Conservation (phyloP, 2,329 filamentous ascomycete genomes). For the Aspergillus brasiliensis region DNA sequence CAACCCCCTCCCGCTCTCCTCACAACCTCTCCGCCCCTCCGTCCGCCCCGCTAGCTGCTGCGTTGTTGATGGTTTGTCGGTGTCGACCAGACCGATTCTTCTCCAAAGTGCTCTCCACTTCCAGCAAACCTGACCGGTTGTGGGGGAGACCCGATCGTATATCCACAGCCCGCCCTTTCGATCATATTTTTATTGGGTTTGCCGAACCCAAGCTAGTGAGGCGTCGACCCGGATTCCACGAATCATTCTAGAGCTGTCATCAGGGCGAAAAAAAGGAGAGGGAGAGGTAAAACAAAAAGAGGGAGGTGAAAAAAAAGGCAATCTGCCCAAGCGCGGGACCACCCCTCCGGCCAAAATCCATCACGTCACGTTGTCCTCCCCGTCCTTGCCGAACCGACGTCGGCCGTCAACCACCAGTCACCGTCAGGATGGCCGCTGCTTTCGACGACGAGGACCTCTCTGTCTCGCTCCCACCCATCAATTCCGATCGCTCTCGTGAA, state of each 20-base stretch:
- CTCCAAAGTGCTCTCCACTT: constrained; percentile 13
- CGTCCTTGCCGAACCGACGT: constrained; percentile 13
- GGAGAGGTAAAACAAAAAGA: background rate
- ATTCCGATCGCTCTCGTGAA: constrained; percentile 33
- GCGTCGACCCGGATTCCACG: constrained; percentile 14
- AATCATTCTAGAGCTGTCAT: background rate
- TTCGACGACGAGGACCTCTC: constrained; percentile 83
- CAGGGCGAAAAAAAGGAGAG: constrained; percentile 1
- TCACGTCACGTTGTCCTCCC: constrained; percentile 41
- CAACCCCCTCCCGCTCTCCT: background rate
- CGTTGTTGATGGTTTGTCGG: constrained; percentile 4
- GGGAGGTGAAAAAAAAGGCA: constrained; percentile 3
- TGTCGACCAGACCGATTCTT: constrained; percentile 9
- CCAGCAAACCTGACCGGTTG: constrained; percentile 9
- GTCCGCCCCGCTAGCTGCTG: constrained; percentile 12
- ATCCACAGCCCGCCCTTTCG: background rate
- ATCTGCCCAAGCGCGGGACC: constrained; percentile 1
- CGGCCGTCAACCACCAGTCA: constrained; percentile 6
- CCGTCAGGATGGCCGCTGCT: constrained; percentile 40
- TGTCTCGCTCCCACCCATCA: constrained; percentile 61
- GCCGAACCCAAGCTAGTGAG: background rate
- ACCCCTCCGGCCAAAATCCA: constrained; percentile 27
- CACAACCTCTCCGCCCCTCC: constrained; percentile 13
- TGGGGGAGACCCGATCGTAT: constrained; percentile 5
- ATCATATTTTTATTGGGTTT: background rate